Base-by-base conservation (phyloP, 371 early-diverging fungal species). In the Nosema muscidifuracis region DNA sequence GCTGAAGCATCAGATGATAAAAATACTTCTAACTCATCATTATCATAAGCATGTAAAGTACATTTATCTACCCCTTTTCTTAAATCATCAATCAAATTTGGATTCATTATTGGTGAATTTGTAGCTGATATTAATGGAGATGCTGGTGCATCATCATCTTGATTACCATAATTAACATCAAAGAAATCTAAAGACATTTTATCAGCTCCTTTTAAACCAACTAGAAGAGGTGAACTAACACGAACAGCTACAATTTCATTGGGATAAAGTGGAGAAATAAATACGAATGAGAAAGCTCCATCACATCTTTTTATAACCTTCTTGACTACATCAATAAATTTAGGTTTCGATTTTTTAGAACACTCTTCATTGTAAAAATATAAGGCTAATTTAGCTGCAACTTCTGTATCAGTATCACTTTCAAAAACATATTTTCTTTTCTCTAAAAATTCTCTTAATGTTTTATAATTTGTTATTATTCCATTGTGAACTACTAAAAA, bases 361-460 rank as follows among this genome's bases (percentile, higher is more conserved):
- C 92, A 85, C 61, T 88, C 86, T 58, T 89, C 87, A 82, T 92
- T 94, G 82, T 88, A 96, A 65, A 95, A 86, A 85, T 95, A 93
- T 83, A 94, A 90, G 67, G 92, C 89, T 69, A 97, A 86, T 84
- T 94, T 95, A 78, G 94, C 94, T 77, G 93, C 92, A 76, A 89
- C 88, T 85, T 99, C 99, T 36, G 99, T 99, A 80, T 99, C 99
- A 42, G 99, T 99, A 62, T 95, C 94, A 40, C 89, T 87, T 84
- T 94, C 92, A 82, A 97, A 97, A n/a, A 80, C 80, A 83, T 90
- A 91, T 42, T 94, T 94, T 87, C 93, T 92, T 86, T 90, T 93
- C 81, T 89, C 88, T 51, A 97, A 87, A 34, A 93, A 87, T 16
- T 56, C 69, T 82, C 89, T 88, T 77, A 97, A 85, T 83, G 92